Conservation (phyloP, 768 basidiomycete genomes). For the Leccinum olivaceopallidum region DNA sequence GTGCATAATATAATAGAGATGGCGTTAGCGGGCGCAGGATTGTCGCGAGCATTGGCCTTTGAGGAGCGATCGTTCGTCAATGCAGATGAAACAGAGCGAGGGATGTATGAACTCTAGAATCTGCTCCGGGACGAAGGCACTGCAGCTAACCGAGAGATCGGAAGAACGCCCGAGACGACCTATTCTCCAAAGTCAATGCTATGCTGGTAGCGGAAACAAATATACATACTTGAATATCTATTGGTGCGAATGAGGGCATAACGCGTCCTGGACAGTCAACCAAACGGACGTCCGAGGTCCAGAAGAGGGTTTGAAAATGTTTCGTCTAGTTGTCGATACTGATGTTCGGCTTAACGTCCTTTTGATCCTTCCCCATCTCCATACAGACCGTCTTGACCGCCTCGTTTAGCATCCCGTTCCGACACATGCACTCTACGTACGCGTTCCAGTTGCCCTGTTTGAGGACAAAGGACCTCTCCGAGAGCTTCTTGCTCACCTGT, state of each 20-base stretch:
- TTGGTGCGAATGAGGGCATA: slow-evolving; percentile 78
- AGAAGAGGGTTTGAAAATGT: slow-evolving; percentile 67
- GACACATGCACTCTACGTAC: slow-evolving; percentile 85
- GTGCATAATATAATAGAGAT: not conserved
- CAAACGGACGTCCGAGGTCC: slow-evolving; percentile 81
- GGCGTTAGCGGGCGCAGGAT: not conserved
- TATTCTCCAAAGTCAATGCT: slow-evolving; percentile 24
- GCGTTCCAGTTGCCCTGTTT: slow-evolving; percentile 77
- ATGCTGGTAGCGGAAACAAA: not conserved
- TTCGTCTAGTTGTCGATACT: slow-evolving; percentile 60
- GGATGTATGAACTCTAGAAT: slow-evolving; percentile 64
- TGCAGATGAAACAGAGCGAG: slow-evolving; percentile 21
- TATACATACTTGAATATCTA: slow-evolving; percentile 73
- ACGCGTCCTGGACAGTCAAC: slow-evolving; percentile 95
- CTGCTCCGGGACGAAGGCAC: slow-evolving; percentile 49
- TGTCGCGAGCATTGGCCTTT: slow-evolving; percentile 1
- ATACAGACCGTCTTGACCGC: slow-evolving; percentile 63
- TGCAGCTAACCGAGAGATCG: slow-evolving; percentile 74
- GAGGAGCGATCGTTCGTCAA: not conserved
- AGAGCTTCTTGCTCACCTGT: slow-evolving; percentile 54
- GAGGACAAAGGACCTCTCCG: slow-evolving; percentile 48
- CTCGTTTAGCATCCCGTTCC: slow-evolving; percentile 62
- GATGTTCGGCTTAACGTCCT: slow-evolving; percentile 47
- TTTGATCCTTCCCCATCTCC: slow-evolving; percentile 52
- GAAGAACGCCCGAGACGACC: slow-evolving; percentile 70